Percentiles rank a stretch among this genome's conserved stretches.
phyloP scores from a whole-genome alignment of 148 eudicot species.

The Chenopodium album region DNA sequence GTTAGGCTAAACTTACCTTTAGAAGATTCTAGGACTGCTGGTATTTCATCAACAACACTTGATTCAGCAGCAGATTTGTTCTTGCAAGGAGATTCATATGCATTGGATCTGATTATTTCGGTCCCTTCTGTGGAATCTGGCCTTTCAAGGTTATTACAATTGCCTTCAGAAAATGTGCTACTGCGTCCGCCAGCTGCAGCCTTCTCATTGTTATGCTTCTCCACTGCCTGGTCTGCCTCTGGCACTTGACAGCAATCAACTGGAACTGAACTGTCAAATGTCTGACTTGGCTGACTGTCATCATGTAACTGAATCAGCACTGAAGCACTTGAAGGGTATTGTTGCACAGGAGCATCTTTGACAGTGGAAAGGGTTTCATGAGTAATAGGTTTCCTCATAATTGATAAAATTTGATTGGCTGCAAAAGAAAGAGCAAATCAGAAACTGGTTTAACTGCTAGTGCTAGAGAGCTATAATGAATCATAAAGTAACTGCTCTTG shows the following conservation, averaged over 20 bases:
- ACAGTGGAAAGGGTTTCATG: slow-evolving; percentile 22
- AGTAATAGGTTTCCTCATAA: slow-evolving; percentile 51
- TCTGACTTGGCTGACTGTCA: slow-evolving; percentile 27
- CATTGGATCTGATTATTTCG: neutral
- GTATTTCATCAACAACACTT: slow-evolving; percentile 1
- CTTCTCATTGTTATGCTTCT: slow-evolving; percentile 20
- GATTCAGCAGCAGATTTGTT: slow-evolving; percentile 11
- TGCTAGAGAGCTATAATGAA: neutral
- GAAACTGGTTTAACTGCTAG: slow-evolving; percentile 1
- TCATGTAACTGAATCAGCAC: slow-evolving; percentile 25
- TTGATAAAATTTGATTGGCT: slow-evolving; percentile 67
- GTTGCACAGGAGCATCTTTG: slow-evolving; percentile 30
- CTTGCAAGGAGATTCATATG: slow-evolving; percentile 10
- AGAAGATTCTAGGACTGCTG: neutral
- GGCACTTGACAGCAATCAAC: slow-evolving; percentile 30
- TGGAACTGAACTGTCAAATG: slow-evolving; percentile 22
- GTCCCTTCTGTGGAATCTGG: slow-evolving; percentile 6
- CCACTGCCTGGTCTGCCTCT: slow-evolving; percentile 17
- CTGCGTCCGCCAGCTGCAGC: slow-evolving; percentile 17
- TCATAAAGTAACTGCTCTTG: neutral
- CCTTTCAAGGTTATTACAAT: slow-evolving; percentile 9
- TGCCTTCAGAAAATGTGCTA: slow-evolving; percentile 13
- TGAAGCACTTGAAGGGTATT: slow-evolving; percentile 32
- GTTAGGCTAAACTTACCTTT: slow-evolving; percentile 34
- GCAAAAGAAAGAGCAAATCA: slow-evolving; percentile 29